Percentiles rank a stretch among this genome's conserved stretches.
Evolutionary conservation across 768 basidiomycete genomes (phyloP).

Genomic region (Collybiopsis confluens): DNA sequence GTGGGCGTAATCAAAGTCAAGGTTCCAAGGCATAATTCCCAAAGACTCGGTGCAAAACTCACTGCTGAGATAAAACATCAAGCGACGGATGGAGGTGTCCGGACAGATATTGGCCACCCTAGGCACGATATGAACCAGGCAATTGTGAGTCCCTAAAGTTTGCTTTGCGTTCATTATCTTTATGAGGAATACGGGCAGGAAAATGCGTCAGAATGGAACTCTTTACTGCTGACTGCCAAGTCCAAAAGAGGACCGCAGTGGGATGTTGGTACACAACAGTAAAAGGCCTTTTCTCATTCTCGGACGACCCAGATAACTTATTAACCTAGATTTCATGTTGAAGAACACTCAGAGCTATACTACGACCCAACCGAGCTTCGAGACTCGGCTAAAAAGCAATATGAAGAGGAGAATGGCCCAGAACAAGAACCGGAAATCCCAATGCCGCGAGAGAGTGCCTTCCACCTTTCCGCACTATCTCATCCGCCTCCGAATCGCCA

Average conservation of each 20-base stretch:
- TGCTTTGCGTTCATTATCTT: background rate
- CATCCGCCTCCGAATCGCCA: slow-evolving; percentile 22
- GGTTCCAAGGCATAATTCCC: slow-evolving; percentile 74
- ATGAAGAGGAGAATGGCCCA: slow-evolving; percentile 35
- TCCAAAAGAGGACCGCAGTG: slow-evolving; percentile 83
- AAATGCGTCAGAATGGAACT: slow-evolving; percentile 85
- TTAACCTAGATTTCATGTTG: slow-evolving; percentile 65
- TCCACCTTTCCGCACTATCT: slow-evolving; percentile 15
- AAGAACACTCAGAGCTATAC: slow-evolving; percentile 66
- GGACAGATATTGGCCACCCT: slow-evolving; percentile 60
- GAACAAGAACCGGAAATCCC: slow-evolving; percentile 25
- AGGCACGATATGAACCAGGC: slow-evolving; percentile 62
- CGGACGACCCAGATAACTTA: background rate
- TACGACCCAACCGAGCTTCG: slow-evolving; percentile 64
- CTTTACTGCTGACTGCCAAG: slow-evolving; percentile 69
- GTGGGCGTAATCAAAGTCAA: slow-evolving; percentile 54
- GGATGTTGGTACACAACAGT: slow-evolving; percentile 88
- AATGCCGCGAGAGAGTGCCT: slow-evolving; percentile 16
- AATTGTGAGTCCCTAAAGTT: slow-evolving; percentile 44
- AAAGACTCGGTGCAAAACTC: slow-evolving; percentile 63
- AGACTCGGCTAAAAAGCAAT: slow-evolving; percentile 45
- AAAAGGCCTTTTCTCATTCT: slow-evolving; percentile 22
- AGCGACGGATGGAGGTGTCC: slow-evolving; percentile 43
- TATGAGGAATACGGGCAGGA: too few relatives aligned
- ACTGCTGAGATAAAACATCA: slow-evolving; percentile 52